Evolutionary conservation across 371 early-diverging fungal species (phyloP), one percentile per base, ranked within the genome.

Genomic region (Conidiobolus incongruus): DNA sequence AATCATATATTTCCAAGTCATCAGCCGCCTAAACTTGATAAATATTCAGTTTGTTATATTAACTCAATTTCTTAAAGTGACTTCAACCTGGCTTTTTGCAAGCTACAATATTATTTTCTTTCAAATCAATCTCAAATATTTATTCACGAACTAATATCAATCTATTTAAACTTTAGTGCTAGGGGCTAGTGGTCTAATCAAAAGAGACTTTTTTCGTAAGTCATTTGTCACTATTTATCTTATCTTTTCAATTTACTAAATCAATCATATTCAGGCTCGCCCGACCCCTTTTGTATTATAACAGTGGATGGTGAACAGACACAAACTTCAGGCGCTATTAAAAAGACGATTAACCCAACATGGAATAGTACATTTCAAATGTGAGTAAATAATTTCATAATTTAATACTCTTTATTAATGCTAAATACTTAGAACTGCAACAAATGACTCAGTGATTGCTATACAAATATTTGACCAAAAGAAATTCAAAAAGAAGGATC

Each of bases 401-500:
- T 40, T 44, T 31, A 35, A 21, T 46, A 26, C 23, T n/a, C n/a
- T n/a, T n/a, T 33, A 15, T 22, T 21, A 32, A 40, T 17, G 19
- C 38, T 16, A 40, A 20, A 50, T 4, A 26, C 8, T 24, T 60
- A 80, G 80, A 37, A 62, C 65, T 54, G 81, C 80, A 12, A 69
- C 65, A 13, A 73, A 68, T 53, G 58, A 60, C 45, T 81, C 84
- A 50, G 75, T 87, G 10, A 66, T 93, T 45, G 75, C 88, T 1
- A 77, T 91, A 29, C 91, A 95, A 59, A 77, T 95, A 19, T 95
- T 91, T 66, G 96, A 95, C 60, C 91, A 91, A 61, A 73, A 79
- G 54, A 87, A 86, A 55, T 91, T 83, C 58, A 89, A 88, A 63
- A 86, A 81, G 68, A 78, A 74, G 54, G 75, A 79, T 47, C 92